Base-by-base conservation (phyloP, 2,329 filamentous ascomycete genomes). In the Trichophyton benhamiae region DNA sequence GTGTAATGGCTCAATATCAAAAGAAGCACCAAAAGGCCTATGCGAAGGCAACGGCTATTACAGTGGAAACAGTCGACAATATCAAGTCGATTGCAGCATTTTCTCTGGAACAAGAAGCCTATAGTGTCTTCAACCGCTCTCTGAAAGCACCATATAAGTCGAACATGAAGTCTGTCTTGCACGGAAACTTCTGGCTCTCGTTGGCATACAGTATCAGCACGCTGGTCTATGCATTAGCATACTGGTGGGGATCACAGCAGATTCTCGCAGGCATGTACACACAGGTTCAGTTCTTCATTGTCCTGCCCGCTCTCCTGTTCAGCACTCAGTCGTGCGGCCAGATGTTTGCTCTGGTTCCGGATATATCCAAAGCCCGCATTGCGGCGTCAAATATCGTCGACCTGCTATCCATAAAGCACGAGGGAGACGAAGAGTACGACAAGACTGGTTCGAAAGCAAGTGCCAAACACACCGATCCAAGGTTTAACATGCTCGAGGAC, bases 191-290 rank as follows among this genome's bases (percentile, higher is more conserved):
- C 30, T 74, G 69, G 66, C 67, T 75, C 36, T 71, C 73, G 2
- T 64, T 74, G 8, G 68, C 70, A 9, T 70, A 68, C 60, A 66
- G 67, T n/a, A 62, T 69, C 30, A 80, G 82, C 25, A 85, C 83
- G 68, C 76, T 87, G 58, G 82, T 88, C 41, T 87, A 88, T 67
- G 83, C 85, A 0, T 80, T 89, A 61, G 83, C 85, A 0, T 89
- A 88, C 72, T 89, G 86, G 84, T 89, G 86, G 85, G 86, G 86
- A 0, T 81, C 85, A 0, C 83, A 80, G 65, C 81, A 83, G 64
- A 87, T 89, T 63, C 79, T 83, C 44, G 77, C 79, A 53, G 85
- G 86, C 3, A 72, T 81, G 59, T 85, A 85, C 64, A 80, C 80
- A 60, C 81, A 82, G 27, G 78, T 86, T 38, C 70, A 80, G 57